phyloP scores from a whole-genome alignment of 768 basidiomycete species.

The Clitopilus passeckerianus region DNA sequence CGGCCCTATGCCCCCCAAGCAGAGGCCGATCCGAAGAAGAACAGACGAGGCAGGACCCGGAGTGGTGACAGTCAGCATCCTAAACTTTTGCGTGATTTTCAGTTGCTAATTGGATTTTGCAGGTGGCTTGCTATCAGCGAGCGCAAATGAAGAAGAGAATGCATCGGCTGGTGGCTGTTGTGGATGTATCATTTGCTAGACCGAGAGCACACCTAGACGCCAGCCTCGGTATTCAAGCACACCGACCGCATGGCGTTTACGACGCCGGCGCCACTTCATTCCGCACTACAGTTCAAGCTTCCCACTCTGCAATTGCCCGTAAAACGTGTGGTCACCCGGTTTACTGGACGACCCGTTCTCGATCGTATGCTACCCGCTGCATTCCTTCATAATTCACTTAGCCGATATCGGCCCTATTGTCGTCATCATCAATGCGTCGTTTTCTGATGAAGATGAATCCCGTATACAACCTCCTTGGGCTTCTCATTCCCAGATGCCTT shows the following conservation, averaged over 20 bases:
- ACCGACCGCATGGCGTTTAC: too few species aligned
- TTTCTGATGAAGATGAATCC: too few species aligned
- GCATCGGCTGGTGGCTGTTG: constrained; percentile 10
- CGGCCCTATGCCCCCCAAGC: constrained; percentile 49
- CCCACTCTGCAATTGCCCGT: background rate
- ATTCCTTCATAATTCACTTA: too few species aligned
- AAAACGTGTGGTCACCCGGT: background rate
- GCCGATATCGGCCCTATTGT: too few species aligned
- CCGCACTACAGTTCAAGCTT: background rate
- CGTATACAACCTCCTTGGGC: too few species aligned
- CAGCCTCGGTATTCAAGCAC: background rate
- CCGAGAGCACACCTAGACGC: background rate
- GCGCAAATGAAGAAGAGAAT: constrained; percentile 4
- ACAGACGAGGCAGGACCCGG: constrained; percentile 26
- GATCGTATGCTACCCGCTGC: too few species aligned
- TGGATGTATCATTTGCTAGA: constrained; percentile 15
- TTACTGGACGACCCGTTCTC: background rate
- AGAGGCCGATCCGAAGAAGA: constrained; percentile 54
- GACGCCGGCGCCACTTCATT: background rate
- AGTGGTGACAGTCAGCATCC: constrained; percentile 21
- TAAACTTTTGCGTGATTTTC: background rate
- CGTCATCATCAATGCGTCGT: too few species aligned
- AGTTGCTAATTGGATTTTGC: background rate
- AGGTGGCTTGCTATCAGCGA: background rate
- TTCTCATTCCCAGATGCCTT: too few species aligned